phyloP scores from a whole-genome alignment of 306 rosid species.

The Vachellia collinsii region DNA sequence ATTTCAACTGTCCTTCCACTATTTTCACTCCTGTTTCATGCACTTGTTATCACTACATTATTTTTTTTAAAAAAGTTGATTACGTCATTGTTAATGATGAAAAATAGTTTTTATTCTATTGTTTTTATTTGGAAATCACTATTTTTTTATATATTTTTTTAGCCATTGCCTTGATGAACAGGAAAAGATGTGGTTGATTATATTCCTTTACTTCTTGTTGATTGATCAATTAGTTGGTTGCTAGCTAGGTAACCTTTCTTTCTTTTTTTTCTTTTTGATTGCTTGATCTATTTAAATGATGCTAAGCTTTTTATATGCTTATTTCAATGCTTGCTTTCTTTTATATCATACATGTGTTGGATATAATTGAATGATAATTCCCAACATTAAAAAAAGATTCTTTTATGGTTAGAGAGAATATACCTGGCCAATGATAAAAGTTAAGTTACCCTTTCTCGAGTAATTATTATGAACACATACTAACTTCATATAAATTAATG shows the following conservation, averaged over 20 bases:
- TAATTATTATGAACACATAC: too few species aligned
- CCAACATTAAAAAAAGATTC: not conserved
- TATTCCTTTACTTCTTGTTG: not conserved
- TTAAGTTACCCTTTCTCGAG: too few species aligned
- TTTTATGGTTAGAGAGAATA: not conserved
- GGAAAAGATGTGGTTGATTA: not conserved
- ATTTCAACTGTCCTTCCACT: not conserved
- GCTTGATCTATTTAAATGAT: conserved; percentile 39
- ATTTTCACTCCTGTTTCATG: not conserved
- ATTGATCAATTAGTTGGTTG: conserved; percentile 16
- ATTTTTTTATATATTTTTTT: too few species aligned
- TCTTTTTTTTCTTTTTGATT: not conserved
- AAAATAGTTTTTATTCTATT: too few species aligned
- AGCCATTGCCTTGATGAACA: not conserved
- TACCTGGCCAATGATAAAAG: too few species aligned
- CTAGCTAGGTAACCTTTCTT: not conserved
- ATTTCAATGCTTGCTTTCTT: too few species aligned
- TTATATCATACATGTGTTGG: not conserved
- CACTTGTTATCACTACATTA: not conserved
- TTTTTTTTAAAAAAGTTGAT: not conserved
- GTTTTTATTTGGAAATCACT: too few species aligned
- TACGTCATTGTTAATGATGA: too few species aligned
- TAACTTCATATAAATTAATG: too few species aligned
- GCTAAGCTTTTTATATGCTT: conserved; percentile 30
- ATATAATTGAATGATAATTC: not conserved